phyloP scores from a whole-genome alignment of 2,329 filamentous ascomycete genomes.

The Fusarium protoensiforme region DNA sequence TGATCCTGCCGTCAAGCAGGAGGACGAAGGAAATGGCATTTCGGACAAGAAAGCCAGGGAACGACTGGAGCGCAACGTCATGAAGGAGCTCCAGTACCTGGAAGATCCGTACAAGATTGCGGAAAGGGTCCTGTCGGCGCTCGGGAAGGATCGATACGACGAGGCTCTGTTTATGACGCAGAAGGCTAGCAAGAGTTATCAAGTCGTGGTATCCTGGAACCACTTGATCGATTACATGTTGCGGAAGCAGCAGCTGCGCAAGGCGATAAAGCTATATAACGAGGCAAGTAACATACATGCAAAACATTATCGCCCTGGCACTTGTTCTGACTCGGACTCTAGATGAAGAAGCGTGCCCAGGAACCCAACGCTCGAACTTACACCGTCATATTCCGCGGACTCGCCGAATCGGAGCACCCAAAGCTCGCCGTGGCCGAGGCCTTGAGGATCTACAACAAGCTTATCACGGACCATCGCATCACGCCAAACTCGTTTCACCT shows the following conservation, averaged over 20 bases:
- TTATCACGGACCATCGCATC: slow-evolving; percentile 72
- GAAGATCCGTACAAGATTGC: slow-evolving; percentile 80
- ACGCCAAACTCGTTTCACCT: slow-evolving; percentile 83
- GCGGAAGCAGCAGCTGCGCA: slow-evolving; percentile 66
- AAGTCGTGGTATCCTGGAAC: slow-evolving; percentile 87
- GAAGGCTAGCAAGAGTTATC: slow-evolving; percentile 71
- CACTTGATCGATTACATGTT: slow-evolving; percentile 80
- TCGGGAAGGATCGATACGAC: slow-evolving; percentile 69
- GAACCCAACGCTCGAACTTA: slow-evolving; percentile 85
- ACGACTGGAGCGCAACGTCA: slow-evolving; percentile 52
- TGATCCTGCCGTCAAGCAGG: slow-evolving; percentile 17
- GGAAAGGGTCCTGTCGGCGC: slow-evolving; percentile 69
- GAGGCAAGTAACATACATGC: slow-evolving; percentile 66
- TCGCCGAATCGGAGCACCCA: slow-evolving; percentile 69
- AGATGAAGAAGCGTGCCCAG: slow-evolving; percentile 96
- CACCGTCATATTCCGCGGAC: slow-evolving; percentile 83
- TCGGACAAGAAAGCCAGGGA: slow-evolving; percentile 36
- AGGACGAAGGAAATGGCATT: slow-evolving; percentile 15
- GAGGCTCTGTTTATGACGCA: slow-evolving; percentile 77
- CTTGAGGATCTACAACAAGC: slow-evolving; percentile 79
- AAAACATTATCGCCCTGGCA: neutral
- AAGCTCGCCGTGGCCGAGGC: slow-evolving; percentile 74
- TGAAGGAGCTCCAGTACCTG: slow-evolving; percentile 70
- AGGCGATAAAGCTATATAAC: slow-evolving; percentile 86
- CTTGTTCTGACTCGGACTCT: slow-evolving; percentile 23